Evolutionary conservation across 495 filamentous ascomycete genomes (phyloP).

Genomic region (Immersiella caudata): DNA sequence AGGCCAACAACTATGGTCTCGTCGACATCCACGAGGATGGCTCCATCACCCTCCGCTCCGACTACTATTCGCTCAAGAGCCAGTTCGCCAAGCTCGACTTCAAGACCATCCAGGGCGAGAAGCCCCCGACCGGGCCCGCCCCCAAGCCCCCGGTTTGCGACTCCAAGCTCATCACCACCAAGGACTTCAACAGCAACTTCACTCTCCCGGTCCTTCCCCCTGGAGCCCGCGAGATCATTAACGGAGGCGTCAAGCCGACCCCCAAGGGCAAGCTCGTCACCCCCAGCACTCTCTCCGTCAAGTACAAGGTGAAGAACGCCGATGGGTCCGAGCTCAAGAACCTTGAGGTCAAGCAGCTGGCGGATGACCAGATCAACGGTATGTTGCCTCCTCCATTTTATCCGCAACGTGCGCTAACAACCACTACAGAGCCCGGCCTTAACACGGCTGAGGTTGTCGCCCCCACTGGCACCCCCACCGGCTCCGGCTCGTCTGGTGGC

Average conservation of each 20-base stretch:
- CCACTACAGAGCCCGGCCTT: constrained; percentile 27
- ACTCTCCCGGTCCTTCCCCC: constrained; percentile 62
- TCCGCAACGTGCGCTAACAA: constrained; percentile 16
- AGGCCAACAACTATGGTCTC: constrained; percentile 73
- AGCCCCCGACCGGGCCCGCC: constrained; percentile 55
- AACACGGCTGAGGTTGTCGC: constrained; percentile 22
- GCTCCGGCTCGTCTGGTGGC: background rate
- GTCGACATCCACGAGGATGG: constrained; percentile 68
- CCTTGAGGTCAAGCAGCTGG: constrained; percentile 48
- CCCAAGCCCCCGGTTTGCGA: constrained; percentile 62
- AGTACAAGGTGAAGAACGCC: constrained; percentile 41
- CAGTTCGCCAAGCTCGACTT: constrained; percentile 78
- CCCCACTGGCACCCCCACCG: constrained; percentile 6
- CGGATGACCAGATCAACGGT: constrained; percentile 45
- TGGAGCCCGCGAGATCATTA: constrained; percentile 52
- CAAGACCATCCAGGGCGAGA: constrained; percentile 57
- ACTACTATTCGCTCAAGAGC: constrained; percentile 74
- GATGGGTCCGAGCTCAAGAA: constrained; percentile 40
- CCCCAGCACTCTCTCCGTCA: constrained; percentile 47
- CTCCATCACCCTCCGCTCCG: constrained; percentile 63
- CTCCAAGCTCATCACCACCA: constrained; percentile 61
- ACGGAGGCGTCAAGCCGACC: constrained; percentile 52
- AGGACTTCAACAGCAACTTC: constrained; percentile 73
- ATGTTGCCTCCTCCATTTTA: constrained; percentile 19
- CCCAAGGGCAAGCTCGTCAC: constrained; percentile 46